Conservation (phyloP, 2,329 filamentous ascomycete species). For the Colletotrichum sp. region DNA sequence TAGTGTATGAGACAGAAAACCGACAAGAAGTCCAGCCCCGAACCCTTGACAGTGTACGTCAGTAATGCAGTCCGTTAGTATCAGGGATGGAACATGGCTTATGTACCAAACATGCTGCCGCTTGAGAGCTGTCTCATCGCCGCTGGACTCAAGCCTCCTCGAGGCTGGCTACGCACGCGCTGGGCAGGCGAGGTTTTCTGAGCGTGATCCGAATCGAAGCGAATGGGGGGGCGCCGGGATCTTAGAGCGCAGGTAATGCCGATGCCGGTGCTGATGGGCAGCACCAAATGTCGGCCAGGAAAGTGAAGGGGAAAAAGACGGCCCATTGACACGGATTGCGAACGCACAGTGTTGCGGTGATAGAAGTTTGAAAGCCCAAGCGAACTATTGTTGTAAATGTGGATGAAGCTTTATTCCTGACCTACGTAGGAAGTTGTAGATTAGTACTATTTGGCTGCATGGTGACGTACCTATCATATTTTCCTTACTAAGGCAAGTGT, state of each 20-base stretch:
- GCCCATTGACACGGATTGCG: background rate
- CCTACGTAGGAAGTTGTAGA: background rate
- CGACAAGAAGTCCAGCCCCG: conserved; percentile 67
- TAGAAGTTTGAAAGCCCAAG: background rate
- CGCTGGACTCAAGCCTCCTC: conserved; percentile 1
- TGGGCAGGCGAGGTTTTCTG: background rate
- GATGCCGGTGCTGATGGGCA: conserved; percentile 11
- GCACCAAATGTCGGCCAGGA: background rate
- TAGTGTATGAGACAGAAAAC: conserved; percentile 73
- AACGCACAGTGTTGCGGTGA: background rate
- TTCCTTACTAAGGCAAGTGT: background rate
- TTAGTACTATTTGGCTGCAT: background rate
- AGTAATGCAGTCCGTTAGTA: background rate
- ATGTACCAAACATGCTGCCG: conserved; percentile 13
- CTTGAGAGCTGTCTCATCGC: conserved; percentile 15
- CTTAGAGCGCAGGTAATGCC: background rate
- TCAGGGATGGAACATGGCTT: background rate
- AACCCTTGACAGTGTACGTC: conserved; percentile 55
- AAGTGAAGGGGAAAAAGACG: background rate
- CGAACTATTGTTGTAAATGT: background rate
- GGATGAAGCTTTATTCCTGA: background rate
- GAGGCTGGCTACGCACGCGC: background rate
- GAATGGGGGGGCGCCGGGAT: background rate
- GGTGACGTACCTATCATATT: background rate
- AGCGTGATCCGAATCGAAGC: background rate